Conservation (phyloP, 2,329 filamentous ascomycete genomes). For the Colletotrichum sp. region DNA sequence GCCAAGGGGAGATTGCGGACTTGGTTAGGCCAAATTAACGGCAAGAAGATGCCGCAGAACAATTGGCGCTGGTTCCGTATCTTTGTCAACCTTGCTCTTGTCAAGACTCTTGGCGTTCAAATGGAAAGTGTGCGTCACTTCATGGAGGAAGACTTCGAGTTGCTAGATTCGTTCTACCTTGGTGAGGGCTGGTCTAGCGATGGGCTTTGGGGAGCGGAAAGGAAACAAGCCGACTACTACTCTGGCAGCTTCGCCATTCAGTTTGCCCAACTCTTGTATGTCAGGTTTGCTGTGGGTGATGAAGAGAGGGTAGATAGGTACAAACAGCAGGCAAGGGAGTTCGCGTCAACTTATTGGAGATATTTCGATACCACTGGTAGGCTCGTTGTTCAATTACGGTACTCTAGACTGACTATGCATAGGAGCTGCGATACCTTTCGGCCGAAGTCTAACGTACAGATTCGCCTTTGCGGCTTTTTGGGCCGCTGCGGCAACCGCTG, state of each 20-base stretch:
- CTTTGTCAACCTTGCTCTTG: constrained; percentile 45
- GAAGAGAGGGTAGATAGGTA: constrained; percentile 36
- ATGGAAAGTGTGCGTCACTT: constrained; percentile 29
- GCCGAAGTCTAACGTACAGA: constrained; percentile 48
- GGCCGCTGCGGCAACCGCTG: constrained; percentile 41
- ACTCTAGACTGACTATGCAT: not conserved
- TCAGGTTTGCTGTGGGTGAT: constrained; percentile 39
- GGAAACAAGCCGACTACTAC: constrained; percentile 48
- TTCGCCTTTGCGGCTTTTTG: constrained; percentile 49
- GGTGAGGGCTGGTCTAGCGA: constrained; percentile 46
- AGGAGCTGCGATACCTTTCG: constrained; percentile 53
- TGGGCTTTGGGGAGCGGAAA: constrained; percentile 38
- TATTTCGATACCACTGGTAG: constrained; percentile 46
- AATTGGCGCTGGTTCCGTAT: constrained; percentile 53
- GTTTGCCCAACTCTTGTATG: constrained; percentile 46
- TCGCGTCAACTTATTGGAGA: constrained; percentile 41
- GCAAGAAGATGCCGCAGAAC: constrained; percentile 41
- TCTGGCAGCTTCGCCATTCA: constrained; percentile 52
- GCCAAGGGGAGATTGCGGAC: constrained; percentile 32
- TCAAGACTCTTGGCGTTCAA: constrained; percentile 37
- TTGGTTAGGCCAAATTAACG: constrained; percentile 44
- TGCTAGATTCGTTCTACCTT: constrained; percentile 43
- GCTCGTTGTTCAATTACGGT: not conserved
- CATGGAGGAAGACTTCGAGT: constrained; percentile 39
- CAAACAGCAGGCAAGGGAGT: constrained; percentile 36